Evolutionary conservation across 2,329 filamentous ascomycete genomes (phyloP).

Genomic region (Xylariomycetidae sp.): DNA sequence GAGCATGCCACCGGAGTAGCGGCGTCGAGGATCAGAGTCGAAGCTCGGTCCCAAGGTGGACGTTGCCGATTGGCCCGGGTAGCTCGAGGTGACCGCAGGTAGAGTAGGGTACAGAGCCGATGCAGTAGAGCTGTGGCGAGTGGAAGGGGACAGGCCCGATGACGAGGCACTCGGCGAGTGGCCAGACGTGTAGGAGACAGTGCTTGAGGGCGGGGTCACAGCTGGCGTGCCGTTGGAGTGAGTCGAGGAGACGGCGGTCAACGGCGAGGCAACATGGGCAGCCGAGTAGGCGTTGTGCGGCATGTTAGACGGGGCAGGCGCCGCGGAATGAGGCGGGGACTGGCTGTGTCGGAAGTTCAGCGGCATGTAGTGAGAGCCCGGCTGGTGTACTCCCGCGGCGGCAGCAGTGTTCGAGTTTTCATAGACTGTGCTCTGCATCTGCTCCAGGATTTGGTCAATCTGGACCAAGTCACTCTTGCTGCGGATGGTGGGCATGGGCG

Average conservation of each 20-base stretch:
- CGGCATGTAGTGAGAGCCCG: constrained; percentile 57
- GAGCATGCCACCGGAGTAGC: constrained; percentile 62
- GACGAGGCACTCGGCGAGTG: constrained; percentile 71
- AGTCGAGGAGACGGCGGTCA: constrained; percentile 52
- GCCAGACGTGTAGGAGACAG: constrained; percentile 69
- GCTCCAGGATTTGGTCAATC: constrained; percentile 90
- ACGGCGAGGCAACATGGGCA: constrained; percentile 55
- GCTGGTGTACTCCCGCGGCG: constrained; percentile 69
- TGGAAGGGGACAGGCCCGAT: constrained; percentile 61
- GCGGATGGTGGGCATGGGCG: constrained; percentile 78
- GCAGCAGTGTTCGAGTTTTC: constrained; percentile 83
- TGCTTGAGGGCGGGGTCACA: constrained; percentile 68
- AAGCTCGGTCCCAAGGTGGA: constrained; percentile 66
- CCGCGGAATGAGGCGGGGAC: constrained; percentile 34
- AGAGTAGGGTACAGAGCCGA: constrained; percentile 71
- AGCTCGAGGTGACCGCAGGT: constrained; percentile 63
- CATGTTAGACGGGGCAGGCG: constrained; percentile 29
- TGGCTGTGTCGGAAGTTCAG: constrained; percentile 53
- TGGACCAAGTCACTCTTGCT: constrained; percentile 92
- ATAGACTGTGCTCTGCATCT: constrained; percentile 94
- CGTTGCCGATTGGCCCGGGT: constrained; percentile 60
- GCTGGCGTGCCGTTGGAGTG: constrained; percentile 61
- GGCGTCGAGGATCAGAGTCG: constrained; percentile 55
- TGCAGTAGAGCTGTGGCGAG: constrained; percentile 53
- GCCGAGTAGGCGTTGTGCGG: constrained; percentile 36